Base-by-base conservation (phyloP, 78 protist genomes). In the Creolimax fragrantissima region DNA sequence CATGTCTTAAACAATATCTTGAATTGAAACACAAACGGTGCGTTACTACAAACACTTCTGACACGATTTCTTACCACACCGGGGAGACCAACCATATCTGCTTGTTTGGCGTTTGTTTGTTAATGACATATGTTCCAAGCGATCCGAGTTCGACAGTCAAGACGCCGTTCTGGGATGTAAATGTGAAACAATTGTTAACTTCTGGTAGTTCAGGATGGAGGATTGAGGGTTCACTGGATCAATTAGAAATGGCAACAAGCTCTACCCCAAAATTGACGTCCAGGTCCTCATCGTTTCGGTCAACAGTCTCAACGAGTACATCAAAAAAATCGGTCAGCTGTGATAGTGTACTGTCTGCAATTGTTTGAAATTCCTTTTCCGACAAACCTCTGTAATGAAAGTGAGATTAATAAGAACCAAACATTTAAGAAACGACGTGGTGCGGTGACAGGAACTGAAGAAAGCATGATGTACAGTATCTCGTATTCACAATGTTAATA, bases 71-170 rank as follows among this genome's bases (percentile, higher is more conserved):
- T 5, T 32, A 91, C 93, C 58, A 42, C 35, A 95, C 44, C 24
- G 98, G 98, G 4, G 98, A 97, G 6, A 96, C 93, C 85, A 95
- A 88, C 98, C 98, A 97, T 41, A 97, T 95, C 90, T 97, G 96
- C 3, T 58, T 43, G 66, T 95, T 97, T 36, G 98, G 98, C 24
- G 97, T 93, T 83, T 97, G 98, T 45, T 95, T 94, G 93, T 97
- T 97, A 74, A 97, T 90, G 42, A 97, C 97, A 81, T 89, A 96
- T 3, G 96, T 94, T 3, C 96, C 97, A 4, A 17, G 6, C 41
- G 11, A 41, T 2, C 42, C 93, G 2, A 88, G 5, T 36, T 32
- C 86, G 37, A 94, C 24, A 17, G 88, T 92, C 43, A 94, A 45
- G 45, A 94, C 95, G 7, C 95, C 95, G 35, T 5, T 83, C 92